phyloP scores from a whole-genome alignment of 371 early-diverging fungal genomes.

The Nosema muscidifuracis region DNA sequence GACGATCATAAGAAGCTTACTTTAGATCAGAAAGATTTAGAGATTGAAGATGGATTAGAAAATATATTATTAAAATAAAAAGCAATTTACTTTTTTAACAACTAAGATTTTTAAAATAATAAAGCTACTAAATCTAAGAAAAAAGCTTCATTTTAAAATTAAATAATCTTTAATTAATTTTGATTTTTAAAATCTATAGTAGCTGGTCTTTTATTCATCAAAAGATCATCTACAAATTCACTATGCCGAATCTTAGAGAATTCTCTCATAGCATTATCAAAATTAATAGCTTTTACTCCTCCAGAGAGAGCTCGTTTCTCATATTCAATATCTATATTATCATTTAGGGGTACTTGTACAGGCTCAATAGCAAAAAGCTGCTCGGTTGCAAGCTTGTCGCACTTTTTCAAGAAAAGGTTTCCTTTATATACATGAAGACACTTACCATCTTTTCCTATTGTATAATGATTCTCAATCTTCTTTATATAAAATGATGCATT shows the following conservation, averaged over 20 bases:
- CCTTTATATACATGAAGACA: background rate
- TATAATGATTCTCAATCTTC: background rate
- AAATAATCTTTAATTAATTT: too few species aligned
- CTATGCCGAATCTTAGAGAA: background rate
- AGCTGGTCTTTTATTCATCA: too few species aligned
- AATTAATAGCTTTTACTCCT: background rate
- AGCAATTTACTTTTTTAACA: too few species aligned
- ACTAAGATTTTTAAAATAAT: too few species aligned
- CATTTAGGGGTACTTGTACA: background rate
- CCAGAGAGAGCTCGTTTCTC: background rate
- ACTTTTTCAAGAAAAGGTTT: background rate
- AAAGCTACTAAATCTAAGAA: too few species aligned
- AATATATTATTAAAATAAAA: too few species aligned
- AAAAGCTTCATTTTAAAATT: too few species aligned
- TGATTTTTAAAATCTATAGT: too few species aligned
- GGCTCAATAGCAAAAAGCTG: background rate
- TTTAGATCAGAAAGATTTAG: too few species aligned
- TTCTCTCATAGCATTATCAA: background rate
- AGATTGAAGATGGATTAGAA: too few species aligned
- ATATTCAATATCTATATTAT: background rate
- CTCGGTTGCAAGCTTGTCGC: background rate
- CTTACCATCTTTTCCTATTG: background rate
- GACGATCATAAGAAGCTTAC: too few species aligned
- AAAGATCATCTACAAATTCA: slow-evolving; percentile 4
- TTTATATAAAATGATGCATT: background rate